A percentile compares a stretch with the other conserved stretches of the same genome.
Evolutionary conservation across 108 stramenopile species (phyloP).

Genomic region (Cyclotella sp.): DNA sequence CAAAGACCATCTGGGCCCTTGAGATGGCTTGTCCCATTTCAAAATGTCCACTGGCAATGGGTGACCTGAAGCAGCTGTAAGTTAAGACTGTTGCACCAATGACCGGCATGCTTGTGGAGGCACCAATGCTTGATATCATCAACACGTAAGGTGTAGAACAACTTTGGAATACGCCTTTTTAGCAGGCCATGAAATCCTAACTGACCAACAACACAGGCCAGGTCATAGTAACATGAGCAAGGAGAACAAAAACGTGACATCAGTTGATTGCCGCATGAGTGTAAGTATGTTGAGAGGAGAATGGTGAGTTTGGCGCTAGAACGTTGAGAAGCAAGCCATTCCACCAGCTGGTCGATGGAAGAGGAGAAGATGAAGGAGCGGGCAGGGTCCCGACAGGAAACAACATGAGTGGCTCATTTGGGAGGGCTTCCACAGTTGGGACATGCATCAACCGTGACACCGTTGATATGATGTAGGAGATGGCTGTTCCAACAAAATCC

Average conservation of each 20-base stretch:
- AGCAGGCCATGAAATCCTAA: background rate
- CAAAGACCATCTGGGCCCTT: conserved; percentile 1
- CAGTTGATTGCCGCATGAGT: background rate
- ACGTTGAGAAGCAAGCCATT: conserved; percentile 9
- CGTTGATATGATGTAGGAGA: conserved; percentile 5
- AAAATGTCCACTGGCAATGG: conserved; percentile 1
- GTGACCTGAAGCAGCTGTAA: conserved; percentile 2
- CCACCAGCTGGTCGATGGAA: background rate
- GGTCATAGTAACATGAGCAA: background rate
- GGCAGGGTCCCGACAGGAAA: background rate
- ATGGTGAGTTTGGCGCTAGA: background rate
- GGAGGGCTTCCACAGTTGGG: conserved; percentile 3
- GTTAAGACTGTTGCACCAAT: conserved; percentile 2
- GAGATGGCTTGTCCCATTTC: background rate
- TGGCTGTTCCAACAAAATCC: background rate
- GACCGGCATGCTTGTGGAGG: conserved; percentile 3
- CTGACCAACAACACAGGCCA: background rate
- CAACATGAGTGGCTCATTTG: background rate
- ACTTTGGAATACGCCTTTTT: background rate
- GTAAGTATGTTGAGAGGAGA: background rate
- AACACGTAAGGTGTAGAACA: background rate
- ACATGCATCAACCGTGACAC: background rate
- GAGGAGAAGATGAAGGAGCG: background rate
- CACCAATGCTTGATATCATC: background rate
- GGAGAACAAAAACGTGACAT: background rate